Evolutionary conservation across 331 rosid genomes (phyloP).

Genomic region (Spiraea crenata): DNA sequence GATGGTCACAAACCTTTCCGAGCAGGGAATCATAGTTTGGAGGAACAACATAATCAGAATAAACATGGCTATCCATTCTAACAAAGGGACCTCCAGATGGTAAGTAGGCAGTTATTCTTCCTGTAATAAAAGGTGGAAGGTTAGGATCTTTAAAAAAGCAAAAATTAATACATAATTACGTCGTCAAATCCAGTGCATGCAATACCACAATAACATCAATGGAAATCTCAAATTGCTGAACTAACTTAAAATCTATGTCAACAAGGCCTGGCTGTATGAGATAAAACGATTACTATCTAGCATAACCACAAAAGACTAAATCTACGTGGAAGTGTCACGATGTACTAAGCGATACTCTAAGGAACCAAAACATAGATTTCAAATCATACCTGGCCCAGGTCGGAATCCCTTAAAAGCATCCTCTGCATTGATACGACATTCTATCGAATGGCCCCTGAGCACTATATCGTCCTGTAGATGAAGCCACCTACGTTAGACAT

Average conservation of each 20-base stretch:
- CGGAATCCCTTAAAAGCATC: conserved; percentile 97
- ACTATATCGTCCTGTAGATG: conserved; percentile 83
- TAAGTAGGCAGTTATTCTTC: conserved; percentile 92
- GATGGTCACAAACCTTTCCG: conserved; percentile 65
- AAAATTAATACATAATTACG: not conserved
- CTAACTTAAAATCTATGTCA: not conserved
- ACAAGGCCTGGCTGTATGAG: not conserved
- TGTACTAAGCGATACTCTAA: not conserved
- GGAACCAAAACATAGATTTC: not conserved
- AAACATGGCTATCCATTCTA: conserved; percentile 96
- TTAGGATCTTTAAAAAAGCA: not conserved
- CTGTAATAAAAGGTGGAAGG: conserved; percentile 43
- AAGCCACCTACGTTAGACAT: conserved; percentile 11
- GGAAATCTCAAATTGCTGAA: not conserved
- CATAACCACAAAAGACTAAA: not conserved
- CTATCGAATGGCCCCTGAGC: conserved; percentile 94
- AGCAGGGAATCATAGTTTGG: conserved; percentile 98
- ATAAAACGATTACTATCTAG: not conserved
- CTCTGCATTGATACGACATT: conserved; percentile 98
- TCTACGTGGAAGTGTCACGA: not conserved
- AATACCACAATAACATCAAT: not conserved
- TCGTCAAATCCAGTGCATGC: not conserved
- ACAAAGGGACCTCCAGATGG: conserved; percentile 99
- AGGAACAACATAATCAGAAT: conserved; percentile 96
- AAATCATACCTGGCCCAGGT: conserved; percentile 88